These are phyloP conservation scores for Lactarius deliciosus DNA, from an alignment of 768 basidiomycete species.

Conservation along the genomic window DNA sequence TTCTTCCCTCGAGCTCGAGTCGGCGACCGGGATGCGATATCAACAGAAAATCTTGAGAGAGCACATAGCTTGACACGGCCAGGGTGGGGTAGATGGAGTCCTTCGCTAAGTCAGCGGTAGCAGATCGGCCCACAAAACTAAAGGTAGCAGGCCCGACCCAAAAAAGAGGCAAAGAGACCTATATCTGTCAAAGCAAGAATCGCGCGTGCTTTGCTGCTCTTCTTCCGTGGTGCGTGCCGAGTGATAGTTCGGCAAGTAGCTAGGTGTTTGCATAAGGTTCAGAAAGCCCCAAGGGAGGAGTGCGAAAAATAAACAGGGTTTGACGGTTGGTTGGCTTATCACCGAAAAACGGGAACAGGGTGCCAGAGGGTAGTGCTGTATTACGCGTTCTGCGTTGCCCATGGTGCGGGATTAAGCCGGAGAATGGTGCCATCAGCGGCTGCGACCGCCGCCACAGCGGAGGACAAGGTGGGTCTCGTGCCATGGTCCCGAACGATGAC, in stretches of 20 bases:
- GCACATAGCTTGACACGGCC: not conserved
- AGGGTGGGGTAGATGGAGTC: constrained; percentile 1
- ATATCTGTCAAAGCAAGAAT: not conserved
- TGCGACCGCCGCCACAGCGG: not conserved
- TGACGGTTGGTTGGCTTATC: constrained; percentile 6
- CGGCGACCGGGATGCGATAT: not conserved
- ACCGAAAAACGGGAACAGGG: constrained; percentile 26
- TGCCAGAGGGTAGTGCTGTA: not conserved
- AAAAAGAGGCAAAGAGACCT: not conserved
- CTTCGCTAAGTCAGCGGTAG: constrained; percentile 15
- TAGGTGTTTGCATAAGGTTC: constrained; percentile 17
- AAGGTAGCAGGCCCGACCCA: constrained; percentile 16
- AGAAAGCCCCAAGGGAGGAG: constrained; percentile 10
- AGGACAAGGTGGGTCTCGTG: constrained; percentile 10
- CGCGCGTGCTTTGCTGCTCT: not conserved
- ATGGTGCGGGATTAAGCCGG: constrained; percentile 7
- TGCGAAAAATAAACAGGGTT: constrained; percentile 19
- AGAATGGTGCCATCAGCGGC: constrained; percentile 6
- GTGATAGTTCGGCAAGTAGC: not conserved
- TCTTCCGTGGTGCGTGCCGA: not conserved
- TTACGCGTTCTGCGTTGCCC: constrained; percentile 8
- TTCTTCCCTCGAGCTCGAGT: not conserved
- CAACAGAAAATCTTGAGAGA: not conserved
- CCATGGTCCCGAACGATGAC: not conserved
- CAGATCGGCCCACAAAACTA: constrained; percentile 20